Base-by-base conservation (phyloP, 495 filamentous ascomycete genomes). In the Penicillium coprophilum region DNA sequence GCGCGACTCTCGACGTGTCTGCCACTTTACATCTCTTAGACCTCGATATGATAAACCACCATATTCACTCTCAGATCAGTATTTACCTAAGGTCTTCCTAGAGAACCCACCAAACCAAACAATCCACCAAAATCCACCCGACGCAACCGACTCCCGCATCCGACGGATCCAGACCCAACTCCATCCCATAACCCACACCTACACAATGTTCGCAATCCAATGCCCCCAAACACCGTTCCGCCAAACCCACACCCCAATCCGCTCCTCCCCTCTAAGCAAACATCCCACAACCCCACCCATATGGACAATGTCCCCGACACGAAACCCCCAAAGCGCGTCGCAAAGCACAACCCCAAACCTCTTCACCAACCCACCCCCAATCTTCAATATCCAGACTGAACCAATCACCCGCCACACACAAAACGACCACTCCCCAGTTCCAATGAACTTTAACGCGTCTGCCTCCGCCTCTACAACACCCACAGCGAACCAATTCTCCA, bases 181-280 rank as follows among this genome's bases (percentile, higher is more conserved):
- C 55, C 13, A 46, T n/a, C 15, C 44, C 50, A 61, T 43, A 15
- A 52, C 28, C 12, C 13, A n/a, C 21, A 39, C 23, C 34, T 13
- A 55, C 60, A 62, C 46, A 32, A 72, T 71, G 64, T 70, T 73
- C 65, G 67, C 65, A 36, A 32, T 68, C 43, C 67, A 65, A 76
- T 80, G 45, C 58, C 80, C 58, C 51, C 81, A 59, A 41, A 63
- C 62, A 17, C 60, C 64, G 49, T 61, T 67, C 61, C 63, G 66
- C 54, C 63, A 69, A 58, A 62, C 60, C 71, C 19, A 81, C 80
- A 49, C 82, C 75, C 71, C 76, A 74, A 41, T 75, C 68, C 66
- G 80, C 71, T 59, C 85, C 77, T 72, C 77, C 63, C 56, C 80
- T 74, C 67, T 85, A 78, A 56, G 82, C 43, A 59, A 31, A 12